Evolutionary conservation across 192 early-diverging fungal genomes (phyloP).

Genomic region (Mortierella antarctica): DNA sequence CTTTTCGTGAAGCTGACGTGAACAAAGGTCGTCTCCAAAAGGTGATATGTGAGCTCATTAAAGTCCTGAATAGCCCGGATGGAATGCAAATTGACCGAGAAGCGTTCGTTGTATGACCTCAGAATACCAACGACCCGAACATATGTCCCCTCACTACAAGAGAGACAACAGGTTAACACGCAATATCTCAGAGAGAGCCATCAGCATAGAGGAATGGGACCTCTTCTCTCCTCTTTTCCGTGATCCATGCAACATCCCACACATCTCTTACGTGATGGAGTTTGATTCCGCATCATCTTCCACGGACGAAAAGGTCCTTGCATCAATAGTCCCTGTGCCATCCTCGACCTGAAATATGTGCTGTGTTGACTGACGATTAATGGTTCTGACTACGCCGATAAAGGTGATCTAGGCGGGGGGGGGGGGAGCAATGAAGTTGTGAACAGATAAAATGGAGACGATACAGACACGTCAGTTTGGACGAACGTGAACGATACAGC

Average conservation of each 20-base stretch:
- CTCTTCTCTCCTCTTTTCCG: neutral
- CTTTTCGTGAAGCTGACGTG: constrained; percentile 69
- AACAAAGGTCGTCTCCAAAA: constrained; percentile 71
- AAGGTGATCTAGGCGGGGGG: constrained; percentile 77
- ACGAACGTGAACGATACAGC: neutral
- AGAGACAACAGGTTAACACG: neutral
- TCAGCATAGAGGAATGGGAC: neutral
- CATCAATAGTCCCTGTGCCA: constrained; percentile 82
- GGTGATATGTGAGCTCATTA: constrained; percentile 85
- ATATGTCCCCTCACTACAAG: constrained; percentile 67
- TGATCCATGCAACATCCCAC: no score
- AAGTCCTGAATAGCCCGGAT: constrained; percentile 73
- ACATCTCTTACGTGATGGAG: constrained; percentile 18
- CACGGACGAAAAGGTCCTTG: constrained; percentile 68
- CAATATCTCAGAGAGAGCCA: neutral
- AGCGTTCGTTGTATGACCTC: constrained; percentile 68
- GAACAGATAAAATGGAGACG: neutral
- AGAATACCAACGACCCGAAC: constrained; percentile 80
- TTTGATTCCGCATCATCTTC: constrained; percentile 37
- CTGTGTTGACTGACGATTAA: constrained; percentile 66
- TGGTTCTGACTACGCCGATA: constrained; percentile 74
- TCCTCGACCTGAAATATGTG: constrained; percentile 82
- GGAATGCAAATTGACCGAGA: constrained; percentile 61
- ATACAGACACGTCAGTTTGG: neutral
- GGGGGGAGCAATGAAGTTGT: neutral